phyloP scores from a whole-genome alignment of 306 rosid species.

The Betula pendula region DNA sequence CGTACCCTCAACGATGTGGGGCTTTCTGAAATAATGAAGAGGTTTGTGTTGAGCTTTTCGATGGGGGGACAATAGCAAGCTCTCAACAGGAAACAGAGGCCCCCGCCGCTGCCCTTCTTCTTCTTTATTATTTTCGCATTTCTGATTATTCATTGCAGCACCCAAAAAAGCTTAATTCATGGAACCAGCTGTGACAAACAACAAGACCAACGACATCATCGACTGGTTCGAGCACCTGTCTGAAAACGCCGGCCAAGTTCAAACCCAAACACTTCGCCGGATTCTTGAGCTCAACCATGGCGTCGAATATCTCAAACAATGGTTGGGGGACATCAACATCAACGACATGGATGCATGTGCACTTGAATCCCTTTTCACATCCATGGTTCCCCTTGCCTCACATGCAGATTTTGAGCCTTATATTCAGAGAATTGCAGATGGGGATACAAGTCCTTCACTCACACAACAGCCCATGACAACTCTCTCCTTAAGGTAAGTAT shows the following conservation, averaged over 20 bases:
- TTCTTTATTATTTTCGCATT: not conserved
- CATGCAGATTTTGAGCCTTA: slow-evolving; percentile 82
- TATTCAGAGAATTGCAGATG: slow-evolving; percentile 79
- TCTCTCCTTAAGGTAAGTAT: slow-evolving; percentile 9
- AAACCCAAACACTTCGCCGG: slow-evolving; percentile 57
- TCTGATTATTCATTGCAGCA: slow-evolving; percentile 18
- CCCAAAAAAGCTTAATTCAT: slow-evolving; percentile 32
- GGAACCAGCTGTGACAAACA: slow-evolving; percentile 40
- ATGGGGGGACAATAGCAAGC: too few relatives aligned
- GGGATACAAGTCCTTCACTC: slow-evolving; percentile 61
- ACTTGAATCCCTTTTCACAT: slow-evolving; percentile 78
- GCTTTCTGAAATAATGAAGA: slow-evolving; percentile 20
- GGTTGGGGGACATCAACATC: slow-evolving; percentile 60
- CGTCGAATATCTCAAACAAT: slow-evolving; percentile 67
- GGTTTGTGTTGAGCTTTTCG: slow-evolving; percentile 21
- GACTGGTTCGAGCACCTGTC: slow-evolving; percentile 73
- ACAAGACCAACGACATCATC: slow-evolving; percentile 44
- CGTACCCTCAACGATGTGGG: slow-evolving; percentile 24
- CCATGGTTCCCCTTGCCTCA: slow-evolving; percentile 71
- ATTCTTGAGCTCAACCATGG: slow-evolving; percentile 70
- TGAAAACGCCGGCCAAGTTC: slow-evolving; percentile 51
- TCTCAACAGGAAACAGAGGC: too few relatives aligned
- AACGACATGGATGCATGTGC: slow-evolving; percentile 53
- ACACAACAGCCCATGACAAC: slow-evolving; percentile 70
- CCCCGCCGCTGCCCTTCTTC: too few relatives aligned